Conservation (phyloP, 176 grass and related monocot genomes). For the Oryza glumipatula region DNA sequence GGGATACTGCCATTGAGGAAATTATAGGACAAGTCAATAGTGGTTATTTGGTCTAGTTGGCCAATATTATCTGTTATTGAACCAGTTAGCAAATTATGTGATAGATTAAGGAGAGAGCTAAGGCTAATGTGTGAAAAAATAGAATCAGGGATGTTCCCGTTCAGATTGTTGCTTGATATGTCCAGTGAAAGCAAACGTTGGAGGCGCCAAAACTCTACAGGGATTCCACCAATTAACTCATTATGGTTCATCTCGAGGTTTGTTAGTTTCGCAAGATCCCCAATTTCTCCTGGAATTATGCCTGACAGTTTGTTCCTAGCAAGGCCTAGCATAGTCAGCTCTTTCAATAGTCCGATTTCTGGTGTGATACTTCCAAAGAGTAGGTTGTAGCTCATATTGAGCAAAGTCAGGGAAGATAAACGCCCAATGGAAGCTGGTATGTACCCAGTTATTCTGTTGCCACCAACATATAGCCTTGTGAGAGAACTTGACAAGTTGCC, state of each 20-base stretch:
- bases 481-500: constrained; percentile 50
- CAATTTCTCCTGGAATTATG: constrained; percentile 31
- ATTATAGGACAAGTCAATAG: constrained; percentile 48
- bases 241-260: constrained; percentile 40
- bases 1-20: constrained; percentile 37
- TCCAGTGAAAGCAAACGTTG: constrained; percentile 39
- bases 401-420: constrained; percentile 38
- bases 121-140: constrained; percentile 45
- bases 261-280: constrained; percentile 36
- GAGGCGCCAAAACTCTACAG: constrained; percentile 34
- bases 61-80: constrained; percentile 33
- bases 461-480: constrained; percentile 42
- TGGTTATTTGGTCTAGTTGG: constrained; percentile 21
- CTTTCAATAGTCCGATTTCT: constrained; percentile 46
- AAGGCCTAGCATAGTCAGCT: constrained; percentile 38
- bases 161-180: constrained; percentile 43
- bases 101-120: constrained; percentile 51
- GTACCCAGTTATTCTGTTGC: constrained; percentile 43
- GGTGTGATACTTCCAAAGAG: constrained; percentile 44
- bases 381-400: constrained; percentile 48
- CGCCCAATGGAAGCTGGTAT: constrained; percentile 52
- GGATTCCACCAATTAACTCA: constrained; percentile 40
- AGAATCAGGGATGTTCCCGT: constrained; percentile 34
- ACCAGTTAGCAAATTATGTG: constrained; percentile 46
- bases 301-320: constrained; percentile 44